phyloP scores from a whole-genome alignment of 2,329 filamentous ascomycete species.

The Metarhizium brunneum region DNA sequence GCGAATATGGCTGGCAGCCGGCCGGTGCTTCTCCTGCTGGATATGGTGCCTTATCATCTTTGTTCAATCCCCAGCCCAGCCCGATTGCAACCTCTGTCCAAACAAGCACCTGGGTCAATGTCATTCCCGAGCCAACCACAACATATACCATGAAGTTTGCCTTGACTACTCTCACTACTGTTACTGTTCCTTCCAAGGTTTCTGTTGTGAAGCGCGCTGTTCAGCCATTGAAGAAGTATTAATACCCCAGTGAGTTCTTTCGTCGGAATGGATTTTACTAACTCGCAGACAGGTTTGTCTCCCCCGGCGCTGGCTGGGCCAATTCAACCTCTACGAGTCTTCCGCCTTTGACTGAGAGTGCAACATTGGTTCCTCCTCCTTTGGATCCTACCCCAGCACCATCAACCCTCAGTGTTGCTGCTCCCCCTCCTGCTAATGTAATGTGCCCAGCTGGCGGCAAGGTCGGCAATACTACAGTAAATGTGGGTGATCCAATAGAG shows the following conservation, averaged over 20 bases:
- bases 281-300: constrained; percentile 10
- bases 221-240: constrained; percentile 20
- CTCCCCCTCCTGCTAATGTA: constrained; percentile 8
- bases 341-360: neutral
- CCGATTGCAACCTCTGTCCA: constrained; percentile 14
- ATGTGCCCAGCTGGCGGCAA: constrained; percentile 20
- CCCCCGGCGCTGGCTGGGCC: constrained; percentile 14
- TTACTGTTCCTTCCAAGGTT: constrained; percentile 15
- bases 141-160: constrained; percentile 31
- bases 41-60: constrained; percentile 15
- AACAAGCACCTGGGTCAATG: constrained; percentile 30
- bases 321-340: constrained; percentile 19
- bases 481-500: constrained; percentile 19
- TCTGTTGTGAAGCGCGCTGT: constrained; percentile 14
- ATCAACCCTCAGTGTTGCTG: constrained; percentile 3
- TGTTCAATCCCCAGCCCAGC: constrained; percentile 10
- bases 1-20: constrained; percentile 16
- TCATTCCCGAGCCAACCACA: constrained; percentile 28
- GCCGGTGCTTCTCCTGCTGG: constrained; percentile 9
- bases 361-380: neutral
- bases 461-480: constrained; percentile 27
- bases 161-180: constrained; percentile 27
- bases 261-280: neutral
- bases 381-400: neutral
- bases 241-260: neutral